Conservation (phyloP, 768 basidiomycete species). For the Tephrocybe sp. region DNA sequence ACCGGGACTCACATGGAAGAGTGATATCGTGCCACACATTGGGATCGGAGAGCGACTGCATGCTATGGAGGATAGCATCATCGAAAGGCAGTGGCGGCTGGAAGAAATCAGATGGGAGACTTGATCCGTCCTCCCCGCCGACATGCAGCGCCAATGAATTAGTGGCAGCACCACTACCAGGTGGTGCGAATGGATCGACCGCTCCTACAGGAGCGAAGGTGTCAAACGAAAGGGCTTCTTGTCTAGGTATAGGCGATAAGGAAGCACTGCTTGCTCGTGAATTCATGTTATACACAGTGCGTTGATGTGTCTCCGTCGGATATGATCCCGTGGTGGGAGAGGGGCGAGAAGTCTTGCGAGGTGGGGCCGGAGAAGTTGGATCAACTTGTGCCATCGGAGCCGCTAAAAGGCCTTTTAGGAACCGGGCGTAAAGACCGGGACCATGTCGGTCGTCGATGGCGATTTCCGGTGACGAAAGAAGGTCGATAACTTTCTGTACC, state of each 20-base stretch:
- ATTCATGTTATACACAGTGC: conserved; percentile 21
- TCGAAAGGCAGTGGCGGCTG: conserved; percentile 57
- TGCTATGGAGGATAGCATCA: conserved; percentile 55
- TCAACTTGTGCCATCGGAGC: conserved; percentile 47
- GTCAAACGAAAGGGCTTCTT: conserved; percentile 44
- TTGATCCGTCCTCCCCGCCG: conserved; percentile 17
- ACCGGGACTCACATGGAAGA: conserved; percentile 44
- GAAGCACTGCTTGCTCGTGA: conserved; percentile 41
- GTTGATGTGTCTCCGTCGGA: neutral
- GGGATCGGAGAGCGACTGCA: conserved; percentile 56
- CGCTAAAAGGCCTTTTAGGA: conserved; percentile 69
- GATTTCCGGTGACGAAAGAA: conserved; percentile 67
- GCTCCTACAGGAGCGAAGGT: conserved; percentile 41
- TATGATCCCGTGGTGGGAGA: neutral
- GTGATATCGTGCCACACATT: conserved; percentile 52
- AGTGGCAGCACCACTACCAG: conserved; percentile 13
- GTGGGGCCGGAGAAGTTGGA: conserved; percentile 13
- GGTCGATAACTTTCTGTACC: conserved; percentile 64
- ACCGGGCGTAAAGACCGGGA: conserved; percentile 76
- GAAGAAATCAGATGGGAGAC: conserved; percentile 41
- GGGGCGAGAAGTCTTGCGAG: conserved; percentile 6
- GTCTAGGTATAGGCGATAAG: conserved; percentile 44
- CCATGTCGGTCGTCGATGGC: conserved; percentile 81
- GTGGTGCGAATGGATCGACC: conserved; percentile 37
- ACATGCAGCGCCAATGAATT: conserved; percentile 16